Evolutionary conservation across 2,329 filamentous ascomycete genomes (phyloP).

Genomic region (Monosporascus sp.): DNA sequence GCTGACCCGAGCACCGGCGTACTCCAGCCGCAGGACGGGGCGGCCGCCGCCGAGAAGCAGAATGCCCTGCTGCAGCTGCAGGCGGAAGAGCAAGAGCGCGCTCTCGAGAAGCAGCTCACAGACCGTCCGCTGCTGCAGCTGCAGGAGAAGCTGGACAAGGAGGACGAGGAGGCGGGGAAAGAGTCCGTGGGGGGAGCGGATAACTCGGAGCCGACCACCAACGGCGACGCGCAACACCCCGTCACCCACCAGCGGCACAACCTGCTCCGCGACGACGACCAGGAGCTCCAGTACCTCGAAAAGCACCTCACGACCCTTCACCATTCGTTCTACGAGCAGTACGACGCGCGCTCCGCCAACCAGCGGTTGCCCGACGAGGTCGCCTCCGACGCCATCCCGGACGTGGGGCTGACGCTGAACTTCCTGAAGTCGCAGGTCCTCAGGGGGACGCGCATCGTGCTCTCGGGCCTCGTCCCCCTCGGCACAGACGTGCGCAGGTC

Average conservation of each 20-base stretch:
- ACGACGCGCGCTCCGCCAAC: conserved; percentile 56
- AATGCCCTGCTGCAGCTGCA: conserved; percentile 61
- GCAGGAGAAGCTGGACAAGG: conserved; percentile 85
- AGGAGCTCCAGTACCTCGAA: conserved; percentile 73
- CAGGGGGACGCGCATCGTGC: conserved; percentile 69
- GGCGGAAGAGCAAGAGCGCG: conserved; percentile 78
- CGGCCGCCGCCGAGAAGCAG: conserved; percentile 20
- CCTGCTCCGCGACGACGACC: conserved; percentile 81
- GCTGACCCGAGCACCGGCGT: not conserved
- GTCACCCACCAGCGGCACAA: conserved; percentile 56
- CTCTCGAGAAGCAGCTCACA: conserved; percentile 80
- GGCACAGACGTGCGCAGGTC: conserved; percentile 73
- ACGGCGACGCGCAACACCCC: conserved; percentile 25
- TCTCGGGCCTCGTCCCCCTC: conserved; percentile 85
- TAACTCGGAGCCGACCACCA: conserved; percentile 19
- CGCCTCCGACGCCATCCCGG: conserved; percentile 57
- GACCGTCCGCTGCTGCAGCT: conserved; percentile 87
- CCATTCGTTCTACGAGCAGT: conserved; percentile 73
- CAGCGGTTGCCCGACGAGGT: conserved; percentile 36
- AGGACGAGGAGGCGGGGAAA: conserved; percentile 61
- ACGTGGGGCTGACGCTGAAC: conserved; percentile 81
- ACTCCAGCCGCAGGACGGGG: conserved; percentile 14
- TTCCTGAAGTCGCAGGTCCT: conserved; percentile 74
- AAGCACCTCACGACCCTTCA: conserved; percentile 73
- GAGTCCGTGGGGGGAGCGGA: conserved; percentile 41